Evolutionary conservation across 805 yeast species (phyloP).

Genomic region (Candida odintsovae): DNA sequence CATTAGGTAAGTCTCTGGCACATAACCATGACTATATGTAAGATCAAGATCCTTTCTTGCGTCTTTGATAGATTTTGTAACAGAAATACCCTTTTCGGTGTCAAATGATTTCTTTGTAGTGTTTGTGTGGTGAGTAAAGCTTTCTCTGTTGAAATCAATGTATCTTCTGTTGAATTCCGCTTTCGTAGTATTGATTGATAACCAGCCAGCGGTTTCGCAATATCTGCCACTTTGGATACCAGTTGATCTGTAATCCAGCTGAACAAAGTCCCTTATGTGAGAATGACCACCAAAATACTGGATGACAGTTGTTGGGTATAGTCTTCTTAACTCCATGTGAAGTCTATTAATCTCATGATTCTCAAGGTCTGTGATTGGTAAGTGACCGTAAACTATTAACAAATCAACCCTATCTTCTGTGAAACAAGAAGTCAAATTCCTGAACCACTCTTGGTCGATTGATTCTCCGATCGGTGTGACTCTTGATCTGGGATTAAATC

Average conservation of each 20-base stretch:
- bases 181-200: conserved; percentile 46
- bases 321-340: conserved; percentile 42
- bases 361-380: conserved; percentile 49
- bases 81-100: conserved; percentile 48
- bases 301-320: conserved; percentile 57
- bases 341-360: conserved; percentile 29
- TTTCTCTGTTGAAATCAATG: conserved; percentile 73
- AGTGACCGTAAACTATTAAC: conserved; percentile 70
- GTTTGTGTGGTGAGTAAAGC: conserved; percentile 59
- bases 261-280: conserved; percentile 79
- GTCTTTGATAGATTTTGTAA: conserved; percentile 38
- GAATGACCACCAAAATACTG: conserved; percentile 95
- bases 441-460: conserved; percentile 61
- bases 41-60: conserved; percentile 46
- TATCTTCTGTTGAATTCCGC: conserved; percentile 53
- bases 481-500: conserved; percentile 51
- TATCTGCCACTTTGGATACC: conserved; percentile 92
- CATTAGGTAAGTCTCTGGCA: conserved; percentile 61
- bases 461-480: conserved; percentile 59
- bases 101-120: conserved; percentile 32
- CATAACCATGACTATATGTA: conserved; percentile 54
- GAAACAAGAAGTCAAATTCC: conserved; percentile 30
- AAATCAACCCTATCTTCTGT: conserved; percentile 49
- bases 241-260: conserved; percentile 58
- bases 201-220: conserved; percentile 90